Base-by-base conservation (phyloP, 352 stramenopile genomes). In the Phytophthora uliginosa region DNA sequence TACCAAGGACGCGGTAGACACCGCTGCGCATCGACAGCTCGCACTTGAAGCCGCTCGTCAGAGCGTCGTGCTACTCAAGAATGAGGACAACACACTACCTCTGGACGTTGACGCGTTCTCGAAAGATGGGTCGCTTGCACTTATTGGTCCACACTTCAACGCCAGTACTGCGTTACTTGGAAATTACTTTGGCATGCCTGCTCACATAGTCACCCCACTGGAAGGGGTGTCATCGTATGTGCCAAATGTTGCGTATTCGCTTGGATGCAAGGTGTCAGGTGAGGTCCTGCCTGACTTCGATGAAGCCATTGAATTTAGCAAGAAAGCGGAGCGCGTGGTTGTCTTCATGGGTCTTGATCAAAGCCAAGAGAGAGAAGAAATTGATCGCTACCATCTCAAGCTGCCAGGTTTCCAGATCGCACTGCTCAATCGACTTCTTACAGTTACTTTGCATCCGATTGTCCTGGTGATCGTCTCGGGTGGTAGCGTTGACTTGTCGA, bases 21-120 rank as follows among this genome's bases (percentile, higher is more conserved):
- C 88, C 6, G 54, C 51, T 0, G 81, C 50, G 28, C 84, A 97
- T 65, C 76, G 74, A 1, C 51, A 79, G 22, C 73, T 97, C 3
- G 82, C 90, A 2, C 62, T 92, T 7, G 85, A 95, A 56, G 89
- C 88, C 2, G 83, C 88, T 20, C 71, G 57, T 0, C 89, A 98
- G 55, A 87, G 82, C 28, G 77, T 98, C 26, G 92, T 98, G 26
- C 63, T 99, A 12, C 81, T 99, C 12, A 97, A 98, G 76, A 99
- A 99, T 74, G 70, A 86, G 3, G 59, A 71, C 17, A 66, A 62
- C 0, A 52, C 76, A n/a, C 74, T 98, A 7, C 93, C 93, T n/a
- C 50, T 98, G 22, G 51, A 69, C 2, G 15, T 55, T 0, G 58
- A 50, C 28, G 18, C 28, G 10, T 89, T 82, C 38, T 42, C 31